Base-by-base conservation (phyloP, 495 filamentous ascomycete species). In the Paragyromitra xinjiangensis region DNA sequence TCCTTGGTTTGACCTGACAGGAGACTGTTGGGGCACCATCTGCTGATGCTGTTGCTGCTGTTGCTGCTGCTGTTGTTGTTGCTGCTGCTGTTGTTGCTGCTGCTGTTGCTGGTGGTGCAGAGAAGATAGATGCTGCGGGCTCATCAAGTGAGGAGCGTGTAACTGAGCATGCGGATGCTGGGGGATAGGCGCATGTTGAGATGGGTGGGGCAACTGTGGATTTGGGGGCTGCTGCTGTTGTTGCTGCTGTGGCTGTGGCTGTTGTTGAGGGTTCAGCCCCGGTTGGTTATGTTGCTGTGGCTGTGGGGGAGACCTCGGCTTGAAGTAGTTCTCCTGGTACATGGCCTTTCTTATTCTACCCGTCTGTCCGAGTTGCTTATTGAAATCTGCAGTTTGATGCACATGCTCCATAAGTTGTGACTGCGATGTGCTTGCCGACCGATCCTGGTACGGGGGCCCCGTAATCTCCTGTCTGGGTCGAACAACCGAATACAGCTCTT, bases 341-440 rank as follows among this genome's bases (percentile, higher is more conserved):
- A 76, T 77, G 66, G 93, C 90, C 53, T 85, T 87, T 65, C 95
- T 91, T 82, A 90, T 89, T 37, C 86, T 89, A 69, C 95, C 89
- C 80, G 93, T 91, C 69, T 90, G 87, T 70, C 90, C 91, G 37
- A 98, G 85, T 39, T 86, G 85, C 80, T 94, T 94, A 84, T 97
- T 98, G 85, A 90, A 97, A 80, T 98, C 94, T 42, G 93, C 92
- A 3, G 94, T 91, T 51, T 95, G 93, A 40, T 92, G 88, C 39
- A 94, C 94, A 81, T 98, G 94, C 64, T 92, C 92, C 72, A 96
- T 85, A 69, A 98, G 90, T 77, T 98, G 95, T n/a, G 89, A 84
- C 4, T 90, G 86, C n/a, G 92, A 88, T 78, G 90, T 95, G 16
- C 92, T 85, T 83, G 94, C 92, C 12, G 90, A 92, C 61, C 93